Conservation (phyloP, 495 filamentous ascomycete species). For the Hamigera avellanea region DNA sequence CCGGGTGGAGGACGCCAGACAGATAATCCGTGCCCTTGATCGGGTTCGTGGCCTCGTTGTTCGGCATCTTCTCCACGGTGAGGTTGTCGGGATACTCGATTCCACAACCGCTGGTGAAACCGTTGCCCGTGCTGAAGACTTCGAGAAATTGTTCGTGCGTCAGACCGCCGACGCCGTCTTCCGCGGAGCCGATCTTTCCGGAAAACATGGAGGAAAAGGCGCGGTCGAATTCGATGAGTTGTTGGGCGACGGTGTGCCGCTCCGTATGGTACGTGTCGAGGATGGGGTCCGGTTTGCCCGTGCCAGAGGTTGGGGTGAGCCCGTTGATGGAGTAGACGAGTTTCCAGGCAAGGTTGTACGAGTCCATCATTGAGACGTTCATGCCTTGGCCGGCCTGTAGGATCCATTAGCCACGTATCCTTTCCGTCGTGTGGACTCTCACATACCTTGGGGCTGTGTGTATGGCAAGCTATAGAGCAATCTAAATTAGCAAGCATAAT, state of each 20-base stretch:
- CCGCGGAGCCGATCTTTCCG: slow-evolving; percentile 29
- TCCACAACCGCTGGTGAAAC: slow-evolving; percentile 36
- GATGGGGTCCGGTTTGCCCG: slow-evolving; percentile 37
- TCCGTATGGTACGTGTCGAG: slow-evolving; percentile 62
- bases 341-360: slow-evolving; percentile 79
- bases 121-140: slow-evolving; percentile 31
- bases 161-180: slow-evolving; percentile 22
- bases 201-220: slow-evolving; percentile 42
- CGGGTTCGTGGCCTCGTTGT: slow-evolving; percentile 10
- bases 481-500: slow-evolving; percentile 1
- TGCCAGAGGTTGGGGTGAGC: slow-evolving; percentile 24
- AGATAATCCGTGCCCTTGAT: slow-evolving; percentile 32
- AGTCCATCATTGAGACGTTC: slow-evolving; percentile 81
- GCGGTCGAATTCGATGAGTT: slow-evolving; percentile 64
- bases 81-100: slow-evolving; percentile 34
- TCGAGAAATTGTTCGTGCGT: slow-evolving; percentile 42
- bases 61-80: slow-evolving; percentile 19
- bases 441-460: slow-evolving; percentile 56
- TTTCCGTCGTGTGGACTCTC: too few species aligned
- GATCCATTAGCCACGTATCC: too few species aligned
- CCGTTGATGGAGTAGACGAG: slow-evolving; percentile 59
- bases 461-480: slow-evolving; percentile 32
- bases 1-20: slow-evolving; percentile 25
- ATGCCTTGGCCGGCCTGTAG: slow-evolving; percentile 80
- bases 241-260: slow-evolving; percentile 54